Base-by-base conservation (phyloP, 2,329 filamentous ascomycete species). In the Colletotrichum sp. region DNA sequence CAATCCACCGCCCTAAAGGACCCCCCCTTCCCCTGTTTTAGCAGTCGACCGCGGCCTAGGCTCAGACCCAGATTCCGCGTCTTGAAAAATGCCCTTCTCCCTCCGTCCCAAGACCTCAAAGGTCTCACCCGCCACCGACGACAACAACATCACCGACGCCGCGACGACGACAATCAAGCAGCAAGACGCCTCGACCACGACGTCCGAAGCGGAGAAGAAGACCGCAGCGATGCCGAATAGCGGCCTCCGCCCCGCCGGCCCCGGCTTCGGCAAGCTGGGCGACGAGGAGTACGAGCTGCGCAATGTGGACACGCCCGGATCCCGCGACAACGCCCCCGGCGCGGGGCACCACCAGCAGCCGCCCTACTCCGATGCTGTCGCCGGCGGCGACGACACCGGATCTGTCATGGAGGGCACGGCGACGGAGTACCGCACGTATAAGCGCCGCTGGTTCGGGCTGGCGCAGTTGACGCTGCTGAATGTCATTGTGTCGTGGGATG, bases 401-500 rank as follows among this genome's bases (percentile, higher is more conserved):
- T 81, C 80, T 72, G 78, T 83, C 18, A 75, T 81, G n/a, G 79
- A 81, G 71, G 82, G 80, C 32, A 71, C 77, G 12, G 78, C 82
- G 24, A 80, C 77, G n/a, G 81, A 82, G 76, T 88, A 87, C 71
- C 83, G 84, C 69, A 87, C 86, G 13, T 99, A 99, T 83, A 96
- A 94, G 86, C 91, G 95, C 81, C 91, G 97, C 60, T 99, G 95
- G 93, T 95, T 98, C 83, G 97, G 97, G 1, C 88, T 99, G 68
- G 86, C 91, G 26, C 95, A 98, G 85, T 86, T 99, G 82, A 94
- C 96, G 8, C 85, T 99, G 81, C 88, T 99, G 85, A 99, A 99
- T 83, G 93, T 98, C 72, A 92, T 99, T 77, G 94, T 98, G 57
- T 98, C 95, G 81, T 99, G 96, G 96, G 95, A 98, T 91, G 95